Percentiles rank a stretch among this genome's conserved stretches.
Conservation (phyloP, 805 yeast species). For the Candida orba region DNA sequence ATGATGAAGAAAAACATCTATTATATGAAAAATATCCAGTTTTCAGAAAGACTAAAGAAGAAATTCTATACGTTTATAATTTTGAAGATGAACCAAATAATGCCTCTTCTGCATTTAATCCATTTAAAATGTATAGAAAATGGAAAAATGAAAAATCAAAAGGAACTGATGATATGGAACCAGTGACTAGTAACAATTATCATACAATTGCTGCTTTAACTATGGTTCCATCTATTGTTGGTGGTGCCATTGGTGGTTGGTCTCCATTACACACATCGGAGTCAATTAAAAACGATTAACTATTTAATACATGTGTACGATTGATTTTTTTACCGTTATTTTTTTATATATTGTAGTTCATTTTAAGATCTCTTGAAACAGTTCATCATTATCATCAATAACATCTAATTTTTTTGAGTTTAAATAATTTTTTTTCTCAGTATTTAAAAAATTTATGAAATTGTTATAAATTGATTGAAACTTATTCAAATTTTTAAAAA, state of each 20-base stretch:
- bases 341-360: neutral
- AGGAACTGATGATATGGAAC: slow-evolving; percentile 11
- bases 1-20: slow-evolving; percentile 13
- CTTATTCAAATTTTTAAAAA: slow-evolving; percentile 44
- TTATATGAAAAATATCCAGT: slow-evolving; percentile 26
- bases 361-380: slow-evolving; percentile 12
- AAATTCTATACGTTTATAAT: slow-evolving; percentile 19
- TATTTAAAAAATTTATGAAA: slow-evolving; percentile 37
- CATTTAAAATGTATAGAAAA: slow-evolving; percentile 20
- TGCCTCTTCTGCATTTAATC: slow-evolving; percentile 9
- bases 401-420: slow-evolving; percentile 15
- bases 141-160: slow-evolving; percentile 17
- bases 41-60: slow-evolving; percentile 26
- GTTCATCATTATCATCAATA: slow-evolving; percentile 16
- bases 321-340: neutral
- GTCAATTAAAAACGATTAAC: neutral
- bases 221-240: slow-evolving; percentile 49
- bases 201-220: slow-evolving; percentile 36
- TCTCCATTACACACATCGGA: slow-evolving; percentile 16
- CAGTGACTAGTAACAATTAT: slow-evolving; percentile 4
- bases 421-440: slow-evolving; percentile 29
- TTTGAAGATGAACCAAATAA: slow-evolving; percentile 5
- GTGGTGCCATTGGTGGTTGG: slow-evolving; percentile 55
- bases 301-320: too few species aligned
- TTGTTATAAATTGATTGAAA: slow-evolving; percentile 45